Base-by-base conservation (phyloP, 2,329 filamentous ascomycete species). In the Aurifilum marmelostoma region DNA sequence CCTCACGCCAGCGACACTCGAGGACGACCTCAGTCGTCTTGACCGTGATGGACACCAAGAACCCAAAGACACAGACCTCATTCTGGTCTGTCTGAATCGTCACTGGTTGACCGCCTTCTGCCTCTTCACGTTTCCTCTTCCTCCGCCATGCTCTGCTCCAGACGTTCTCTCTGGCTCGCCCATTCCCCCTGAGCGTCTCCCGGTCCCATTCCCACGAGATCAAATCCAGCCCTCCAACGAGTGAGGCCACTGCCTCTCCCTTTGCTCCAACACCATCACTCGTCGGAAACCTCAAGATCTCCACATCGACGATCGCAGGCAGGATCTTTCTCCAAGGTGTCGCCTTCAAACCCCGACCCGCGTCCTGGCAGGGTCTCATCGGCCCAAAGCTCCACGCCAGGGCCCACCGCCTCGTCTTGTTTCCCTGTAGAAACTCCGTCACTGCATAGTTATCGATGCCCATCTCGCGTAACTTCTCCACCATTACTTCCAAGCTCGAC, bases 301-400 rank as follows among this genome's bases (percentile, higher is more conserved):
- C 78, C 0, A 76, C 73, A 70, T 83, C 83, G 0, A 82, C 82
- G 0, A 75, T 70, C 0, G 76, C 73, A 0, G 86, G 87, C 21
- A 87, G 74, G 0, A 86, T 69, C 41, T 77, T 82, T 70, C 78
- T 85, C 59, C 80, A 79, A 3, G 75, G 59, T 0, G 78, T 75
- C 2, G 80, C 78, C 65, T 79, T 80, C 65, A 83, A 77, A 0
- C 83, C 83, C 60, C 85, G 76, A 29, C 84, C 81, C 54, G 83
- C 78, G 56, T 76, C 73, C 68, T 83, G 77, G 5, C 82, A 77
- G 2, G 94, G 93, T 60, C 94, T 84, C 75, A 87, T 82, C 65
- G 87, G 83, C 1, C 82, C 81, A 80, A 93, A 97, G 74, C 92
- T 97, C 96, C 96, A 99, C 0, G 87, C 96, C 2, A 98, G 80